A percentile compares a stretch with the other conserved stretches of the same genome.
phyloP scores from a whole-genome alignment of 2,329 filamentous ascomycete genomes.

The Keithomyces neogunnii region DNA sequence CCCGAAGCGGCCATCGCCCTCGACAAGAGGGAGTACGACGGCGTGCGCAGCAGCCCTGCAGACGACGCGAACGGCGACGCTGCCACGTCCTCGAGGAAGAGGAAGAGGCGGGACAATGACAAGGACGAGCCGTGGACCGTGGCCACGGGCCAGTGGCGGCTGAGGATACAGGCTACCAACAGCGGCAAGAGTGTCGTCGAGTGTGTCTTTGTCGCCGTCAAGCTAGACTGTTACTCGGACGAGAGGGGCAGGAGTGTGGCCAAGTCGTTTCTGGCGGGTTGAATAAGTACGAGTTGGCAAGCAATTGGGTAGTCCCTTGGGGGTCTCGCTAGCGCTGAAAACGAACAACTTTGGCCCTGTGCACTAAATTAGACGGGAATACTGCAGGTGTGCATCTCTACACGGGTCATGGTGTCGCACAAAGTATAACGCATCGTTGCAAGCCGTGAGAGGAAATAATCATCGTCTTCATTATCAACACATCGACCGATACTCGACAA shows the following conservation, averaged over 20 bases:
- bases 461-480: background rate
- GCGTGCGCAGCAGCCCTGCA: background rate
- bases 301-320: no score
- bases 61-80: conserved; percentile 16
- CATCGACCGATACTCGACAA: background rate
- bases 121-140: conserved; percentile 50
- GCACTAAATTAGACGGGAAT: no score
- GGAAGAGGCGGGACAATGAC: conserved; percentile 32
- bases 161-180: conserved; percentile 50
- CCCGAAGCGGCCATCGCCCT: conserved; percentile 49
- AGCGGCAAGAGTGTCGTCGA: conserved; percentile 51
- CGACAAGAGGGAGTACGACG: conserved; percentile 42
- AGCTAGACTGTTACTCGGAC: conserved; percentile 61
- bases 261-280: conserved; percentile 49
- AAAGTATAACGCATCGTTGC: no score
- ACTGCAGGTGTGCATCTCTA: no score
- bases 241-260: conserved; percentile 58
- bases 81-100: conserved; percentile 30
- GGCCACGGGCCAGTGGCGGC: conserved; percentile 61
- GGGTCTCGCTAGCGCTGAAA: no score
- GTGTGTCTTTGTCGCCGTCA: conserved; percentile 66
- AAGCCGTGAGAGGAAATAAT: no score
- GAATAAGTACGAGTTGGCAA: background rate
- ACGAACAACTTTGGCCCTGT: no score
- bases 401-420: no score